These are phyloP conservation scores for Cyclostephanos invisitatus DNA, from an alignment of 108 stramenopile species.

Conservation along the genomic window DNA sequence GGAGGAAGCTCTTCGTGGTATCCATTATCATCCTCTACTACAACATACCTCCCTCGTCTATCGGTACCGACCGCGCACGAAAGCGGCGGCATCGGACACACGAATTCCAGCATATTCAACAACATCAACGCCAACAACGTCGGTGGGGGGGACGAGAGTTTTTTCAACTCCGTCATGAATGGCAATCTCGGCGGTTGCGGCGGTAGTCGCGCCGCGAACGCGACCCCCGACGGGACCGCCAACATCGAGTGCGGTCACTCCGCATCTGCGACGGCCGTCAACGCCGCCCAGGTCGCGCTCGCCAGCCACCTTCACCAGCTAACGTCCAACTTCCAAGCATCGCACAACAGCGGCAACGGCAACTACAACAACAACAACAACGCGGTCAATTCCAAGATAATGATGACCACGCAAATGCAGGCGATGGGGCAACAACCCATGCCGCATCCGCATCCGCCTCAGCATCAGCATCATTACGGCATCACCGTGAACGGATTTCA, in stretches of 20 bases:
- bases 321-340: slow-evolving; percentile 15
- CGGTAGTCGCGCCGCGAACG: background rate
- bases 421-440: too few relatives aligned
- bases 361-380: background rate
- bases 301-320: slow-evolving; percentile 18
- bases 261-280: background rate
- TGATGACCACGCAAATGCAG: background rate
- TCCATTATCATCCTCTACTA: too few relatives aligned
- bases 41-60: background rate
- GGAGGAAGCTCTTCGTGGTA: background rate
- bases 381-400: too few relatives aligned
- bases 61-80: background rate
- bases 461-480: slow-evolving; percentile 54
- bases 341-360: background rate
- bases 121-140: background rate
- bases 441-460: background rate
- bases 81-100: background rate
- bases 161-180: background rate
- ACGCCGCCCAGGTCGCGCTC: background rate
- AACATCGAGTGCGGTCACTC: background rate
- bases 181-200: background rate
- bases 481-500: slow-evolving; percentile 74
- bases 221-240: background rate
- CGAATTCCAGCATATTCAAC: background rate
- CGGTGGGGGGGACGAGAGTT: background rate